Base-by-base conservation (phyloP, 805 yeast species). In the Candida ulmi region DNA sequence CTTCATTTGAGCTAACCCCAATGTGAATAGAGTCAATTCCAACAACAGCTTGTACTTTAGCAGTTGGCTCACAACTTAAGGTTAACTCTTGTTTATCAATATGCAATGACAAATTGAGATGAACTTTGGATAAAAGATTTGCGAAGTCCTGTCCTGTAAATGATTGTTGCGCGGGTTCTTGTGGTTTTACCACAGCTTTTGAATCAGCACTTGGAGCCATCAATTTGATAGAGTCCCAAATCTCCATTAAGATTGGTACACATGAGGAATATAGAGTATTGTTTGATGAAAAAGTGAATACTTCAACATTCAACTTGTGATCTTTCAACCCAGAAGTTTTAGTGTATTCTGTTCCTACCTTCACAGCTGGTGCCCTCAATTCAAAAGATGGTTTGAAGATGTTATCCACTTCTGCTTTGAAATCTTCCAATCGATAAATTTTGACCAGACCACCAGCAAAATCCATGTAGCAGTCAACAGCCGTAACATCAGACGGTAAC, bases 61-160 rank as follows among this genome's bases (percentile, higher is more conserved):
- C 98, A 15, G 81, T 81, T 1, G 99, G 99, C 44, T 86, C 91
- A 69, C 99, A 93, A 48, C 95, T 84, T 38, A 93, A 65, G 3
- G 83, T 74, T 17, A 93, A 57, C 33, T 74, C 75, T 56, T 93
- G 99, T 26, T 80, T 74, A 17, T 78, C 88, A 38, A 90, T 72
- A 30, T 72, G 68, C 7, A 90, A 46, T 1, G 83, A 78, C 39
- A 84, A 60, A 37, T 76, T 78, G 23, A 87, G 49, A 45, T 83
- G 88, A 38, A 83, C 55, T 23, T 76, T 74, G 30, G 70, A 66
- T 21, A 83, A 56, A 3, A 83, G 32, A 5, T 65, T 60, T 17
- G 73, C 68, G 30, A 75, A 55, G 36, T 72, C 69, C 6, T 26
- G 6, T 12, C 28, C 28, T 5, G 15, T 26, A 11, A 26, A 26